These are phyloP conservation scores for Blastomyces parvus DNA, from an alignment of 2,329 filamentous ascomycete genomes.

Conservation along the genomic window DNA sequence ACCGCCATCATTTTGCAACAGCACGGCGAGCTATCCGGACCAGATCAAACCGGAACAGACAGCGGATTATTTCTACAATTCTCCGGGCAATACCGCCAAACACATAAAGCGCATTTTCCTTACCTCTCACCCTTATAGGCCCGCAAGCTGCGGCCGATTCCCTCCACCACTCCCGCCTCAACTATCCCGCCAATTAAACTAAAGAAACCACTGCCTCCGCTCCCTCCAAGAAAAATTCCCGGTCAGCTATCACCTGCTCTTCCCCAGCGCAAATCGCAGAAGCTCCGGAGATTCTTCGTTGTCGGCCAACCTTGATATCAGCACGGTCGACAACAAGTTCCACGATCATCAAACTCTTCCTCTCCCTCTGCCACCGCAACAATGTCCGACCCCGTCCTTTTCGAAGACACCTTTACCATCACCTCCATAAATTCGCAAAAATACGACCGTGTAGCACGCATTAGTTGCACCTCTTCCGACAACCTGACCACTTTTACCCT, in stretches of 20 bases:
- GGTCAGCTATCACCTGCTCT: too few species aligned
- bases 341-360: not conserved
- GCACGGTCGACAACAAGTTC: too few species aligned
- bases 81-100: not conserved
- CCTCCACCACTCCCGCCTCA: too few species aligned
- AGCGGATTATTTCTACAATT: not conserved
- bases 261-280: too few species aligned
- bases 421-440: slow-evolving; percentile 71
- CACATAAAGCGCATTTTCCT: not conserved
- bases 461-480: slow-evolving; percentile 67
- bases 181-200: too few species aligned
- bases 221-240: too few species aligned
- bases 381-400: slow-evolving; percentile 81
- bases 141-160: not conserved
- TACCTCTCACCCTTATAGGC: not conserved
- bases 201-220: too few species aligned
- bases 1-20: too few species aligned
- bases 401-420: slow-evolving; percentile 84
- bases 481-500: slow-evolving; percentile 67
- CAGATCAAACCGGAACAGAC: not conserved
- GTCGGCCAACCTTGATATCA: too few species aligned
- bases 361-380: slow-evolving; percentile 32
- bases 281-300: too few species aligned
- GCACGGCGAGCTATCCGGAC: not conserved
- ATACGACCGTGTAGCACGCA: slow-evolving; percentile 89